phyloP scores from a whole-genome alignment of 2,329 filamentous ascomycete species.

The Penicillium psychrosexuale region DNA sequence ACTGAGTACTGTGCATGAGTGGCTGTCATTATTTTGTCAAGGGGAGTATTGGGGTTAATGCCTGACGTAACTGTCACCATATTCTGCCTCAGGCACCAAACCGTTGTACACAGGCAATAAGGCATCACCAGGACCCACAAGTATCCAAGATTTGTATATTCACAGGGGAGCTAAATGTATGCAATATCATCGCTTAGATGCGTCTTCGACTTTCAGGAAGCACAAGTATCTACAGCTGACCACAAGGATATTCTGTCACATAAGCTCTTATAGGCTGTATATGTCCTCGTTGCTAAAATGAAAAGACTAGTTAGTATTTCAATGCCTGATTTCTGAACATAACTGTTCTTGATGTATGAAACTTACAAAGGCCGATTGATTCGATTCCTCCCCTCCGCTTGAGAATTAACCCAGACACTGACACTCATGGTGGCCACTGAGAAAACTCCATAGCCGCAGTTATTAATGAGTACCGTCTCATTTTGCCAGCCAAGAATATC shows the following conservation, averaged over 20 bases:
- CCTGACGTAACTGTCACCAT: neutral
- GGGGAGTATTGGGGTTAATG: neutral
- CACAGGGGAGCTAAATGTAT: too few species aligned
- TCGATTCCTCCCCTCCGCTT: slow-evolving; percentile 51
- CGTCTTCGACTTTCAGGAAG: too few species aligned
- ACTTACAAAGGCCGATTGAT: slow-evolving; percentile 46
- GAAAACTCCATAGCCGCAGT: slow-evolving; percentile 59
- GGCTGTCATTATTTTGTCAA: neutral
- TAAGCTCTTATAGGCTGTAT: neutral
- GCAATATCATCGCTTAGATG: too few species aligned
- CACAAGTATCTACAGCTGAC: neutral
- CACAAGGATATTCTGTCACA: neutral
- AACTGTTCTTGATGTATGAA: neutral
- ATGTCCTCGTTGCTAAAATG: neutral
- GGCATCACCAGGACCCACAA: neutral
- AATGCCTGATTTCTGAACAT: neutral
- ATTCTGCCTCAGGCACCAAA: neutral
- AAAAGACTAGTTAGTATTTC: neutral
- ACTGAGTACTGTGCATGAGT: neutral
- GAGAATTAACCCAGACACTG: slow-evolving; percentile 59
- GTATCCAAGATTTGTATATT: too few species aligned
- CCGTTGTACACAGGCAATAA: neutral
- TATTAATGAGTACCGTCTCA: slow-evolving; percentile 57
- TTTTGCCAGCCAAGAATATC: slow-evolving; percentile 58
- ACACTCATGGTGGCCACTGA: slow-evolving; percentile 54